These are phyloP conservation scores for Heritiera littoralis DNA, from an alignment of 345 rosid species.

Conservation along the genomic window DNA sequence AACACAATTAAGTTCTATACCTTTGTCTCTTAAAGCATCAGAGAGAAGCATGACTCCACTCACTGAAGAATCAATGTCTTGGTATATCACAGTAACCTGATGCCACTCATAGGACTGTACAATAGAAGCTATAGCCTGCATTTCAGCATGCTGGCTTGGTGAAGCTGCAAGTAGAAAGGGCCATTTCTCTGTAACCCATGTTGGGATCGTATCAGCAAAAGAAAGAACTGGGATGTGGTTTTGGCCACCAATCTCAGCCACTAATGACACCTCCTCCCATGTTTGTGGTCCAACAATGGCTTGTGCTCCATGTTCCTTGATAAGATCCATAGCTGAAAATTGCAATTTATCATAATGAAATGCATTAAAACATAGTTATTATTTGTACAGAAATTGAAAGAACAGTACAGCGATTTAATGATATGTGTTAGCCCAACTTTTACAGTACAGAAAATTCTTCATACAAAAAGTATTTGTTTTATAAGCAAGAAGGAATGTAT, in stretches of 20 bases:
- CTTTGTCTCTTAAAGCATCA: background rate
- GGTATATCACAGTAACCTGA: slow-evolving; percentile 35
- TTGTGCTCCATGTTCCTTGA: slow-evolving; percentile 21
- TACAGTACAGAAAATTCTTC: too few relatives aligned
- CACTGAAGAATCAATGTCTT: slow-evolving; percentile 30
- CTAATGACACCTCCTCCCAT: slow-evolving; percentile 26
- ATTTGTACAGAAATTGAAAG: too few relatives aligned
- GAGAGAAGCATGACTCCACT: background rate
- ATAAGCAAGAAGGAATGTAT: background rate
- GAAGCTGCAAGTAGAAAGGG: slow-evolving; percentile 33
- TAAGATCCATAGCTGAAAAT: slow-evolving; percentile 26
- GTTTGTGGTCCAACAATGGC: slow-evolving; percentile 29
- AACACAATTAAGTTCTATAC: slow-evolving; percentile 8
- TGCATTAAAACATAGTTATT: background rate
- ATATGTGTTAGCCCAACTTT: too few relatives aligned
- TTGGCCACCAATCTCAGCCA: slow-evolving; percentile 29
- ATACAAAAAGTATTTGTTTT: background rate
- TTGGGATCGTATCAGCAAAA: slow-evolving; percentile 27
- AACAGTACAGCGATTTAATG: too few relatives aligned
- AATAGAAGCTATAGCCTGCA: slow-evolving; percentile 31
- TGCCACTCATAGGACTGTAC: slow-evolving; percentile 33
- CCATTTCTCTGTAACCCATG: slow-evolving; percentile 23
- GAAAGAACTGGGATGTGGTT: slow-evolving; percentile 28
- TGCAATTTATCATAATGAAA: background rate
- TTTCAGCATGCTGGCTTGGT: slow-evolving; percentile 24